Evolutionary conservation across 768 basidiomycete genomes (phyloP).

Genomic region (Termitomyces sp.): DNA sequence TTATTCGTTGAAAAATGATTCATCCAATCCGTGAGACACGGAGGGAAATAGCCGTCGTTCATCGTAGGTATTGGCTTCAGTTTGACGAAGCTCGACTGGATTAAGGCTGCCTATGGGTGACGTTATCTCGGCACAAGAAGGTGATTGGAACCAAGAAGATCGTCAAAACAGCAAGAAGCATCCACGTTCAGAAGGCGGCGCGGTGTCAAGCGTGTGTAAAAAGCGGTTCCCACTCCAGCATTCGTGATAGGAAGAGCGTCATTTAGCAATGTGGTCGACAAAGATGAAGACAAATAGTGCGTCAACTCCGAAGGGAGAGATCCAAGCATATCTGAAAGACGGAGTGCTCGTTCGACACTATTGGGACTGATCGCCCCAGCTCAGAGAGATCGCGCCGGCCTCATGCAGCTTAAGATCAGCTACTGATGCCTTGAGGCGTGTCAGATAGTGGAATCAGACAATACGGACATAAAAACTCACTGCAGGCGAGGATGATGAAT

Average conservation of each 20-base stretch:
- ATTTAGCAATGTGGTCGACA: not conserved
- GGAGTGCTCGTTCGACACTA: not conserved
- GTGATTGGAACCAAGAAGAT: not conserved
- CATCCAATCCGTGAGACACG: not conserved
- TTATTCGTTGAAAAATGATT: not conserved
- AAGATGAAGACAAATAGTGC: not conserved
- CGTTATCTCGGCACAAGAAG: not conserved
- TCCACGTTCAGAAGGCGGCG: not conserved
- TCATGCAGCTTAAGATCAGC: slow-evolving; percentile 17
- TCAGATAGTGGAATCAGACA: not conserved
- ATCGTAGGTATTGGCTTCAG: not conserved
- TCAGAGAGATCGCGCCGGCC: slow-evolving; percentile 20
- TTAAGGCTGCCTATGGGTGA: not conserved
- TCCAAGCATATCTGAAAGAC: not conserved
- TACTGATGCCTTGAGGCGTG: not conserved
- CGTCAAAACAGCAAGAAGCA: not conserved
- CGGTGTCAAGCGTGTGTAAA: not conserved
- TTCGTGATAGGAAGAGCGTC: not conserved
- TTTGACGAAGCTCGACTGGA: not conserved
- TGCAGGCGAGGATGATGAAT: not conserved
- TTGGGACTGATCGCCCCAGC: slow-evolving; percentile 22
- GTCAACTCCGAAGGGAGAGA: not conserved
- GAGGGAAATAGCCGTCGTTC: too few relatives aligned
- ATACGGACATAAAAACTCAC: not conserved
- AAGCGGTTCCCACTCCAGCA: not conserved